A percentile compares a stretch with the other conserved stretches of the same genome.
These are phyloP conservation scores for Fallopia convolvulus DNA, from an alignment of 148 eudicot species.

Conservation along the genomic window DNA sequence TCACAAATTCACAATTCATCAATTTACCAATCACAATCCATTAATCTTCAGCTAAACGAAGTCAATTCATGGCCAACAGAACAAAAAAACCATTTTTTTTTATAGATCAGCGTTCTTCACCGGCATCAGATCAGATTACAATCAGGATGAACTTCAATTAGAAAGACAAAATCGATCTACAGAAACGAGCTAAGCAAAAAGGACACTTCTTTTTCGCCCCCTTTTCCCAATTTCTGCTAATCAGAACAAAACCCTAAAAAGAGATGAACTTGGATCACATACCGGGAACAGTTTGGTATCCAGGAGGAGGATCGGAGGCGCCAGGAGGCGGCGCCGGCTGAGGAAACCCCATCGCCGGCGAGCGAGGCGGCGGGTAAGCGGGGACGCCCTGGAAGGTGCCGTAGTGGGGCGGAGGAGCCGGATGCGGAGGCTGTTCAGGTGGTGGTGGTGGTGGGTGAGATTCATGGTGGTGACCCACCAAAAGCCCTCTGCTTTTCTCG, in stretches of 20 bases:
- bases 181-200: too few species aligned
- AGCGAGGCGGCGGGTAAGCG: constrained; percentile 33
- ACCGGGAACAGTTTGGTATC: constrained; percentile 84
- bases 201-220: background rate
- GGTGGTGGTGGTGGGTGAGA: constrained; percentile 22
- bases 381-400: constrained; percentile 75
- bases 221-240: background rate
- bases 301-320: constrained; percentile 37
- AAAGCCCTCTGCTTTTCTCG: constrained; percentile 16
- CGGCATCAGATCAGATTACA: too few species aligned
- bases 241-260: background rate
- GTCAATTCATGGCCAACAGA: background rate
- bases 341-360: constrained; percentile 60
- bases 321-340: constrained; percentile 90
- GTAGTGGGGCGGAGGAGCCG: constrained; percentile 33
- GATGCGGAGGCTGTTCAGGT: constrained; percentile 13
- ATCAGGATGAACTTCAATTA: too few species aligned
- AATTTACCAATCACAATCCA: background rate
- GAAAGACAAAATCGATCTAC: too few species aligned
- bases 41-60: background rate
- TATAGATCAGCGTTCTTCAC: too few species aligned
- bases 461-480: constrained; percentile 19
- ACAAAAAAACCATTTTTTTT: too few species aligned
- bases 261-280: background rate
- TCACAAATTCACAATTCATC: background rate